These are phyloP conservation scores for Yamadazyma songkhlaensis DNA, from an alignment of 1,139 yeast genomes.

Conservation along the genomic window DNA sequence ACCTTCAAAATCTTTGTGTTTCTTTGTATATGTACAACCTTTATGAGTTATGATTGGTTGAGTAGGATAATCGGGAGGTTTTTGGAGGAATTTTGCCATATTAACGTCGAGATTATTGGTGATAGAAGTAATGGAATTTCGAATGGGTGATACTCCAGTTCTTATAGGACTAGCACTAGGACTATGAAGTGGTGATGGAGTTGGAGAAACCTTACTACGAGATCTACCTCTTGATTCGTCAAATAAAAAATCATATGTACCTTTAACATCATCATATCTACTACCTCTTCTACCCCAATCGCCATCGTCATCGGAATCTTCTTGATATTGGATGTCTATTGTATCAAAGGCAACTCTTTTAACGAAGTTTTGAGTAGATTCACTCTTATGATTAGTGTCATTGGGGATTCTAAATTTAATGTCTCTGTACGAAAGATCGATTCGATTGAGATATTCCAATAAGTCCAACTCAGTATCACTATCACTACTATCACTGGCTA, in stretches of 20 bases:
- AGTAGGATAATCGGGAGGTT: slow-evolving; percentile 41
- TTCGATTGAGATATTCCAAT: slow-evolving; percentile 18
- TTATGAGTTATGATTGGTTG: slow-evolving; percentile 49
- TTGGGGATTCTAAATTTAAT: slow-evolving; percentile 19
- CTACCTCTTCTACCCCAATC: slow-evolving; percentile 4
- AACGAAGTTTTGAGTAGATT: slow-evolving; percentile 13
- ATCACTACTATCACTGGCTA: slow-evolving; percentile 4
- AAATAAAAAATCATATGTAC: not conserved
- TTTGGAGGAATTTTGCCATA: slow-evolving; percentile 9
- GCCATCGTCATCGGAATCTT: slow-evolving; percentile 9
- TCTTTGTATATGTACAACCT: slow-evolving; percentile 49
- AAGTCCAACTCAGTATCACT: slow-evolving; percentile 17
- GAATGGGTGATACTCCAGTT: slow-evolving; percentile 3
- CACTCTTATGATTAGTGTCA: slow-evolving; percentile 9
- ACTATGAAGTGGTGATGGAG: slow-evolving; percentile 17
- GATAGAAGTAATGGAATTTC: not conserved
- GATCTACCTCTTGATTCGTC: slow-evolving; percentile 13
- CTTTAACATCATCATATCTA: not conserved
- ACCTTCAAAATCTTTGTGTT: slow-evolving; percentile 42
- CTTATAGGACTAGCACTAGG: slow-evolving; percentile 16
- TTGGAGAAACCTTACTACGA: slow-evolving; percentile 14
- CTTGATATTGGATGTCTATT: slow-evolving; percentile 17
- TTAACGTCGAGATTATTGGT: slow-evolving; percentile 6
- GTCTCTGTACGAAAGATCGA: slow-evolving; percentile 12
- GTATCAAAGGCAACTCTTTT: slow-evolving; percentile 25